Base-by-base conservation (phyloP, 257 asterid genomes). In the Nicotiana knightiana region DNA sequence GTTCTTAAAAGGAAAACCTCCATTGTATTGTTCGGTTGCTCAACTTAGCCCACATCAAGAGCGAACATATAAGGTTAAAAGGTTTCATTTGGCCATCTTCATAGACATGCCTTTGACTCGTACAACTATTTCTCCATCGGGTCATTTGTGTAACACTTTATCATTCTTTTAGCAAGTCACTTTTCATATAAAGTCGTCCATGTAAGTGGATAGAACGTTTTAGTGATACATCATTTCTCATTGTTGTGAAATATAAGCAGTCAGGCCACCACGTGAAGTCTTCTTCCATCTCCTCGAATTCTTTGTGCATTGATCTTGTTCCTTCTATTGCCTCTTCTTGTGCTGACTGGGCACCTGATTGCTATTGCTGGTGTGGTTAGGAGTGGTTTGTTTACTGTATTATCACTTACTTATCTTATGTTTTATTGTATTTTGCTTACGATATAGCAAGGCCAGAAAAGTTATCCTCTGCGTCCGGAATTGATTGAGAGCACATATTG, bases 391-490 rank as follows among this genome's bases (percentile, higher is more conserved):
- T 77, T 81, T 62, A 82, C 76, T 51, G 48, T 66, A 39, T 58
- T 54, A 64, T 81, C 39, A 9, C 57, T 62, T 68, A 81, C 68
- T 83, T 81, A 17, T 43, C 58, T 43, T 39, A 28, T 48, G 53
- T 63, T 62, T 85, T 81, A 48, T 67, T 32, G 54, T 48, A n/a
- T 73, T 81, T 83, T 67, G 81, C 71, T 79, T 76, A 26, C 39
- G 13, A 6, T 73, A 37, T 97, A 96, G 99, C 98, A 88, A 89
- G 99, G 99, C 77, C 99, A 96, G 87, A 96, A 92, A 88, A 96
- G 99, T 88, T 96, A 96, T 84, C 99, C 99, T 7, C 86, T 96
- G 75, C 98, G 99, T 81, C 99, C 99, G 1, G 99, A 96, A 85
- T 87, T 96, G 80, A 96, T 96, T 58, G 99, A 96, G 89, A 96